Evolutionary conservation across 176 grass and related monocot genomes (phyloP), one percentile per base, ranked within the genome.

Genomic region (Hordeum marinum): DNA sequence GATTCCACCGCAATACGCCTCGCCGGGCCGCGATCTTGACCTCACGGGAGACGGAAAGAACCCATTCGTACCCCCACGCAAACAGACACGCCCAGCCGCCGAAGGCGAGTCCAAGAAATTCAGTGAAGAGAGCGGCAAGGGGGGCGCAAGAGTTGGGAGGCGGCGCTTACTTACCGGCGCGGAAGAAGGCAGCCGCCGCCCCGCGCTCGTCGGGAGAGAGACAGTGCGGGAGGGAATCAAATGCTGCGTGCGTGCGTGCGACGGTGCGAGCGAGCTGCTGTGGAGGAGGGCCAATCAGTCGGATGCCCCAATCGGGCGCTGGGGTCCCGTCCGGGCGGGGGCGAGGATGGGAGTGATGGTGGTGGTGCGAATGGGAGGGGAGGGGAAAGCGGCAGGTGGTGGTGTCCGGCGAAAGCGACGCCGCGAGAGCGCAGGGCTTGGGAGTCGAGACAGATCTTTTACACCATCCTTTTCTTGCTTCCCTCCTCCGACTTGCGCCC

Each of bases 391-490:
- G 68, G 84, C 73, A 68, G 83, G 77, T 60, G 87, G 80, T 87
- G 84, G 84, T 87, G 84, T 84, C 84, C 89, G 80, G 84, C 75
- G 89, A 90, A 87, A 90, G 89, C 89, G 85, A 90, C 84, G 67
- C 68, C 37, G 72, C 46, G 34, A 7, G 27, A 8, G 57, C 11
- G 61, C 9, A 0, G 7, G 18, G 62, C 69, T 45, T 62, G 55
- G 57, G 80, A 72, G 78, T 73, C 70, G 34, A 80, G 57, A 17
- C 69, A 60, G 24, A 55, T 77, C 76, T 85, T 88, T 54, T 17
- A 37, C 17, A 42, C 39, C 32, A 34, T 34, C 4, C 32, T 34
- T 29, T 29, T 29, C 29, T 29, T 29, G 29, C 29, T 1, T 29
- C 29, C 32, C 32, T 3, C 31, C 41, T 42, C 40, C 40, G 9